These are phyloP conservation scores for Ogataea ganodermae DNA, from an alignment of 805 yeast species.

Conservation along the genomic window DNA sequence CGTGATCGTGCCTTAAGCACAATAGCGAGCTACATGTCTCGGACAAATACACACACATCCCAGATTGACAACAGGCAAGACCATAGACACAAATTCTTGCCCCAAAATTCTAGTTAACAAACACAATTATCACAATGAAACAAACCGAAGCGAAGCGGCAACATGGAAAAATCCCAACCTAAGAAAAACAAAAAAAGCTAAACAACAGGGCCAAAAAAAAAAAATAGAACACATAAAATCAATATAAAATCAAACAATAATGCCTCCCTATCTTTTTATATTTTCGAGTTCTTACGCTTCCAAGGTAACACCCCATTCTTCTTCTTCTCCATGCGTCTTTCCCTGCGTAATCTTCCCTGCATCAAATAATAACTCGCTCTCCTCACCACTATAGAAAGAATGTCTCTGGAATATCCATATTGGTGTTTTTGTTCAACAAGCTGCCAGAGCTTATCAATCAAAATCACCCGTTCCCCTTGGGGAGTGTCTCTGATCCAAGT, in stretches of 20 bases:
- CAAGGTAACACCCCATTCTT: slow-evolving; percentile 24
- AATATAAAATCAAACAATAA: background rate
- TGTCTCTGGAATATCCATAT: slow-evolving; percentile 52
- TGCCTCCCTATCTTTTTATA: background rate
- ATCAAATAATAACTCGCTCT: slow-evolving; percentile 79
- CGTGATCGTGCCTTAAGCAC: too few species aligned
- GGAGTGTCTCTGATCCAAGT: slow-evolving; percentile 86
- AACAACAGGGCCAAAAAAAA: background rate
- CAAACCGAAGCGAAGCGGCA: background rate
- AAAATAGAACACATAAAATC: background rate
- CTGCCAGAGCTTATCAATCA: slow-evolving; percentile 50
- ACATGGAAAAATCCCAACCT: background rate
- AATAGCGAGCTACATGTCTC: background rate
- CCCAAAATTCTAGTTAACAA: background rate
- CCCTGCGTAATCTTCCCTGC: slow-evolving; percentile 76
- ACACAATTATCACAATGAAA: background rate
- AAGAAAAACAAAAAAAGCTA: background rate
- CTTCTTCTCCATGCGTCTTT: slow-evolving; percentile 53
- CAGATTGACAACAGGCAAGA: background rate
- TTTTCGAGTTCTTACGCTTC: slow-evolving; percentile 17
- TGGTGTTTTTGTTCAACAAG: slow-evolving; percentile 50
- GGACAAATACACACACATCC: background rate
- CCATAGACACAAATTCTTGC: background rate
- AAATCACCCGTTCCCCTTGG: slow-evolving; percentile 47
- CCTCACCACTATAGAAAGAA: slow-evolving; percentile 71